Conservation (phyloP, 2,329 filamentous ascomycete genomes). For the Aspergillus pseudonomiae region DNA sequence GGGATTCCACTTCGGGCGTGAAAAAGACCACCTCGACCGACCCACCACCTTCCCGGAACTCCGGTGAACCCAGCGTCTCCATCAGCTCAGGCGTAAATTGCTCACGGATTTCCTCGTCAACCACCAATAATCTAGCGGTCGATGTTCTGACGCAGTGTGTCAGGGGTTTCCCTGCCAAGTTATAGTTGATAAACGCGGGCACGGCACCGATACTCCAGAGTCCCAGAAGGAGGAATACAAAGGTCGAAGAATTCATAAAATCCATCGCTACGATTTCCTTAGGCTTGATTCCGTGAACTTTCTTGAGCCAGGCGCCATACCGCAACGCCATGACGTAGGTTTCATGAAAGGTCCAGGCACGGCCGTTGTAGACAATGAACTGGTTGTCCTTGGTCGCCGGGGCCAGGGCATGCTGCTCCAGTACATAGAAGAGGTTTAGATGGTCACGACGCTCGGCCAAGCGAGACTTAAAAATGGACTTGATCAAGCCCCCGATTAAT, state of each 20-base stretch:
- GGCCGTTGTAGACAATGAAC: constrained; percentile 71
- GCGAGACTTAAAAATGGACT: constrained; percentile 47
- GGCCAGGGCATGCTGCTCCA: constrained; percentile 68
- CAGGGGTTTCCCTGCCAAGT: constrained; percentile 71
- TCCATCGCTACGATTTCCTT: constrained; percentile 79
- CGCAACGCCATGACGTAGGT: constrained; percentile 71
- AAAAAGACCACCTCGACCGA: constrained; percentile 65
- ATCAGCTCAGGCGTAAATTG: constrained; percentile 50
- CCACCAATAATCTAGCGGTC: constrained; percentile 66
- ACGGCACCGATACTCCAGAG: constrained; percentile 82
- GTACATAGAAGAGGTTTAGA: constrained; percentile 72
- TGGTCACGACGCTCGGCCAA: constrained; percentile 60
- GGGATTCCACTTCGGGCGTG: constrained; percentile 58
- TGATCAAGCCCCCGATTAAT: constrained; percentile 60
- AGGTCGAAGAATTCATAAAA: constrained; percentile 78
- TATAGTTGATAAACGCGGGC: constrained; percentile 88
- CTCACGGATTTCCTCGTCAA: constrained; percentile 67
- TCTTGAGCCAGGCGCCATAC: constrained; percentile 75
- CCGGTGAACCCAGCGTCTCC: constrained; percentile 42
- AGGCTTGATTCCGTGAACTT: constrained; percentile 63
- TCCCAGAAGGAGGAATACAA: constrained; percentile 74
- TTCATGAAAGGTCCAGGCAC: constrained; percentile 73
- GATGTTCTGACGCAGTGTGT: constrained; percentile 74
- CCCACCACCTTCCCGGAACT: constrained; percentile 47
- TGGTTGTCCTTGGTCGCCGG: constrained; percentile 53